Evolutionary conservation across 2,329 filamentous ascomycete genomes (phyloP).

Genomic region (Orbilia javanica): DNA sequence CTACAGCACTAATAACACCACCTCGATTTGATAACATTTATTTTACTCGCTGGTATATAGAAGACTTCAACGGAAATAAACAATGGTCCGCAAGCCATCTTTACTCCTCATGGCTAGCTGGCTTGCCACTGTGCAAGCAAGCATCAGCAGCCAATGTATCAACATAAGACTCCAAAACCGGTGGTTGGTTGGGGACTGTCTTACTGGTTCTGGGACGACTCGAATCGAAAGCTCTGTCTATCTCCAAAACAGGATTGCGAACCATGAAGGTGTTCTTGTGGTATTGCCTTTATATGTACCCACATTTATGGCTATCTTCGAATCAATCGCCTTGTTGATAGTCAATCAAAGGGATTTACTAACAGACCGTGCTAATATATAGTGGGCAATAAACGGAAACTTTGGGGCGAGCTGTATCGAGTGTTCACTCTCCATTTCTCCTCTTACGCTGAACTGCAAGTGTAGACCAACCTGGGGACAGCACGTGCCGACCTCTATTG

Average conservation of each 20-base stretch:
- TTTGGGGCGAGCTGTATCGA: constrained; percentile 40
- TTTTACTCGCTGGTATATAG: neutral
- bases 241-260: constrained; percentile 38
- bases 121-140: constrained; percentile 34
- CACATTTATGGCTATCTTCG: neutral
- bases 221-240: constrained; percentile 54
- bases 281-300: neutral
- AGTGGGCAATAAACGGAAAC: constrained; percentile 48
- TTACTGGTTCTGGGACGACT: constrained; percentile 31
- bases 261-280: constrained; percentile 47
- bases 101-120: constrained; percentile 24
- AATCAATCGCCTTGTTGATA: too few relatives aligned
- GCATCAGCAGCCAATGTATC: constrained; percentile 54
- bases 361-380: neutral
- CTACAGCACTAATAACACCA: too few relatives aligned
- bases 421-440: constrained; percentile 21
- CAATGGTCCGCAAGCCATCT: constrained; percentile 21
- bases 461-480: constrained; percentile 50
- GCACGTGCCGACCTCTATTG: constrained; percentile 21
- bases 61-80: neutral
- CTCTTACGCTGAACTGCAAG: constrained; percentile 26
- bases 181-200: constrained; percentile 49
- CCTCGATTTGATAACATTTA: neutral
- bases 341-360: neutral
- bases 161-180: constrained; percentile 34